Evolutionary conservation across 129 eudicot genomes (phyloP), one percentile per base, ranked within the genome.

Genomic region (Solidago caesia): DNA sequence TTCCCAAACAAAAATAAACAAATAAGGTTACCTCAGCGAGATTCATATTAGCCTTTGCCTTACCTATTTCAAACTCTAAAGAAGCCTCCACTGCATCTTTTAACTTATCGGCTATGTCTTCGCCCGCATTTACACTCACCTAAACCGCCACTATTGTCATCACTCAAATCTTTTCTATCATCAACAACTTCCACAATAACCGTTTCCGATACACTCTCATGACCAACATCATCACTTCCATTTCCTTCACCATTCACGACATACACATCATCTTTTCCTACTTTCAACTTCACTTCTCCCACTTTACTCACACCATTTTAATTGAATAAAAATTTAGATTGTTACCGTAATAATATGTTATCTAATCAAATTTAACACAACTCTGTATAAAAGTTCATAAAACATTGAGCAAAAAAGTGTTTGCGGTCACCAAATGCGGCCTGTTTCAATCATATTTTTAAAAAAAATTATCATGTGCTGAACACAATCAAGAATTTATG

Each of bases 401-500:
- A n/a, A n/a, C n/a, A n/a, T n/a, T 49, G 51, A 64, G 26, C n/a
- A 43, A 41, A 43, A 2, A 64, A 15, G 16, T n/a, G 47, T 64
- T 43, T 44, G 49, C 49, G 21, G 49, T 48, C n/a, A 14, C 70
- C 10, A 13, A 64, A 41, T 51, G 8, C 70, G 4, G 14, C 70
- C 51, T 6, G 0, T 8, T 6, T 33, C 27, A 39, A 64, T 27
- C 49, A n/a, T 9, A 26, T 0, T 4, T 25, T 58, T 58, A 11
- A n/a, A 7, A 7, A 58, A 14, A 29, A n/a, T 16, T 2, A n/a
- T 65, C 4, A 14, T 71, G 49, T 66, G 81, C 76, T 74, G 78
- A 74, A 93, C 80, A 25, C 73, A 80, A 71, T 84, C 91, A 71
- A 90, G 88, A 80, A 93, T 73, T 75, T 83, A 90, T 75, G 41